Percentiles rank a stretch among this genome's conserved stretches.
Conservation (phyloP, 2,329 filamentous ascomycete genomes). For the Metarhizium guizhouense region DNA sequence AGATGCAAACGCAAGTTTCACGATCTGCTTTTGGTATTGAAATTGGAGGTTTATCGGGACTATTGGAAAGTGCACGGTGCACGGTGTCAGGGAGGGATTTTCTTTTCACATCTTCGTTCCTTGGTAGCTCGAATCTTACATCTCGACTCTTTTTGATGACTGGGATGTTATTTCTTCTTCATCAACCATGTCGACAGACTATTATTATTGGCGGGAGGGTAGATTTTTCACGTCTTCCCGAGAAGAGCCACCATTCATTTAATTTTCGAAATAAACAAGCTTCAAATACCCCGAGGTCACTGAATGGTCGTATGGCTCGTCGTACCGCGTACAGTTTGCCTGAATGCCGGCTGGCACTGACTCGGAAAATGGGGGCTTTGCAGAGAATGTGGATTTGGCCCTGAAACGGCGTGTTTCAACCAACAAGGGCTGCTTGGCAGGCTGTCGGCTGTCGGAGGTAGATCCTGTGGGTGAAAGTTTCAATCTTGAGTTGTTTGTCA, state of each 20-base stretch:
- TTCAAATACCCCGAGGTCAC: not conserved
- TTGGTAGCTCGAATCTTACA: not conserved
- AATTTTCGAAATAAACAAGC: constrained; percentile 2
- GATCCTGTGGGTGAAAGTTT: not conserved
- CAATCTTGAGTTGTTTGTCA: no score
- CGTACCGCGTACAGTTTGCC: not conserved
- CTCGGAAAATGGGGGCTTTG: not conserved
- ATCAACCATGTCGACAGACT: not conserved
- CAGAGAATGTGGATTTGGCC: not conserved
- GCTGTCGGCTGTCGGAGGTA: not conserved
- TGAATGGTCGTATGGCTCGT: not conserved
- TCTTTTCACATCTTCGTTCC: not conserved
- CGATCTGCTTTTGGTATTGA: not conserved
- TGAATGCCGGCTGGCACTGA: not conserved
- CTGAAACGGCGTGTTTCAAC: no score
- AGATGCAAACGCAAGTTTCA: not conserved
- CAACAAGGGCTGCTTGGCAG: not conserved
- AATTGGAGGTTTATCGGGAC: not conserved
- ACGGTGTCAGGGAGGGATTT: not conserved
- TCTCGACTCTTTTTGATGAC: not conserved
- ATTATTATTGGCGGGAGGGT: constrained; percentile 3
- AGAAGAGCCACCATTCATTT: constrained; percentile 20
- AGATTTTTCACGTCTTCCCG: constrained; percentile 24
- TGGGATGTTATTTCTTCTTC: not conserved
- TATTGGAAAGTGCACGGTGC: not conserved